These are phyloP conservation scores for Pythium apleroticum DNA, from an alignment of 352 stramenopile genomes.

Conservation along the genomic window DNA sequence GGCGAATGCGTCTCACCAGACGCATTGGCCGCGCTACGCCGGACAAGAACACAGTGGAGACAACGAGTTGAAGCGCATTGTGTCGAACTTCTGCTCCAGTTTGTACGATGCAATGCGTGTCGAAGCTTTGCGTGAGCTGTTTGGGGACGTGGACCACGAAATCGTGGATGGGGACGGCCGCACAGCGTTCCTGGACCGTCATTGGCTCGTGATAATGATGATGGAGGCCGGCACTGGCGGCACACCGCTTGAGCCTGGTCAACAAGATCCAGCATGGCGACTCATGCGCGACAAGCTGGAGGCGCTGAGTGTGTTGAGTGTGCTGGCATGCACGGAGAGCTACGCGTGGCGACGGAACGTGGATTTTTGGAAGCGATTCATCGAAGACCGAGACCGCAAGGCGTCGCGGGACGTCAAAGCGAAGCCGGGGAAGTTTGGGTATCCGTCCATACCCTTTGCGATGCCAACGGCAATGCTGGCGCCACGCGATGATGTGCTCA, in stretches of 20 bases:
- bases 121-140: not conserved
- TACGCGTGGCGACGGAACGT: constrained; percentile 18
- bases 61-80: not conserved
- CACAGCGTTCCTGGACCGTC: not conserved
- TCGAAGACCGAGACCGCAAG: not conserved
- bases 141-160: not conserved
- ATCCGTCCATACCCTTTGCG: not conserved
- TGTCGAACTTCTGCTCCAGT: not conserved
- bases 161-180: not conserved
- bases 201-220: not conserved
- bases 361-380: constrained; percentile 18
- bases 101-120: not conserved
- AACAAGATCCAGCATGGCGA: constrained; percentile 9
- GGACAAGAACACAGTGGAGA: not conserved
- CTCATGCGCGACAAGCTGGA: constrained; percentile 18
- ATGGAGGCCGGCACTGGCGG: not conserved
- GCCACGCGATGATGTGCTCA: constrained; percentile 19
- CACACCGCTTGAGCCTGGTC: not conserved
- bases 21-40: not conserved
- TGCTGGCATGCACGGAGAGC: constrained; percentile 15
- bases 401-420: not conserved
- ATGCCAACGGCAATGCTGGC: not conserved
- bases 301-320: constrained; percentile 21
- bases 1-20: not conserved
- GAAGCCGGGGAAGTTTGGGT: not conserved